Percentiles rank a stretch among this genome's conserved stretches.
Conservation (phyloP, 148 eudicot species). For the Rhododendron mucronatum region DNA sequence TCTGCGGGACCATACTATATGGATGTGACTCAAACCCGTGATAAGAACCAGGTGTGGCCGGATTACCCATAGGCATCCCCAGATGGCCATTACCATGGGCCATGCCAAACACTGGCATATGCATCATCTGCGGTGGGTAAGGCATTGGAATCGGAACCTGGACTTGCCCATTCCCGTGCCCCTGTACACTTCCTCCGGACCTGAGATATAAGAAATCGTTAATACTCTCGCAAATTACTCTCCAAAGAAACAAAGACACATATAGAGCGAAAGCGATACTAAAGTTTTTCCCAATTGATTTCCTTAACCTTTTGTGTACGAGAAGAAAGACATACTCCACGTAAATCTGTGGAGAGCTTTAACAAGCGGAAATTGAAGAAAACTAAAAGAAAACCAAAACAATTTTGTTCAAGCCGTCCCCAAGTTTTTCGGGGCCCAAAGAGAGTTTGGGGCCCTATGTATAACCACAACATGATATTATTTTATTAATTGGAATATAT, state of each 20-base stretch:
- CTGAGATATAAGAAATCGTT: background rate
- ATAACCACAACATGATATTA: background rate
- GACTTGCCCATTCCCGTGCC: constrained; percentile 17
- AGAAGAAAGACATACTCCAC: background rate
- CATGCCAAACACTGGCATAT: constrained; percentile 29
- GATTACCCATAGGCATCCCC: constrained; percentile 18
- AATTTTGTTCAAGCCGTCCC: background rate
- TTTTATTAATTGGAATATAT: background rate
- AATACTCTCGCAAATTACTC: background rate
- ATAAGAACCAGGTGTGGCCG: constrained; percentile 11
- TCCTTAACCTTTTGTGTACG: background rate
- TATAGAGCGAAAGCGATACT: background rate
- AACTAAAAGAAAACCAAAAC: background rate
- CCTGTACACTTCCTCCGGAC: constrained; percentile 6
- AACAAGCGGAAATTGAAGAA: background rate
- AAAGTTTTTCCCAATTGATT: background rate
- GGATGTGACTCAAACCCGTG: constrained; percentile 29
- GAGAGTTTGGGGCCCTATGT: background rate
- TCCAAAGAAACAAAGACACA: background rate
- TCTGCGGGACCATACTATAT: constrained; percentile 41
- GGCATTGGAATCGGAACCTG: constrained; percentile 29
- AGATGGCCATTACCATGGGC: constrained; percentile 30
- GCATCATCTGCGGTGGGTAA: constrained; percentile 34
- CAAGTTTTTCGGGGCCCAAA: background rate
- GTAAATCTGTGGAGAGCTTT: background rate